Evolutionary conservation across 163 green algal species (phyloP).

Genomic region (Volvox carteri): DNA sequence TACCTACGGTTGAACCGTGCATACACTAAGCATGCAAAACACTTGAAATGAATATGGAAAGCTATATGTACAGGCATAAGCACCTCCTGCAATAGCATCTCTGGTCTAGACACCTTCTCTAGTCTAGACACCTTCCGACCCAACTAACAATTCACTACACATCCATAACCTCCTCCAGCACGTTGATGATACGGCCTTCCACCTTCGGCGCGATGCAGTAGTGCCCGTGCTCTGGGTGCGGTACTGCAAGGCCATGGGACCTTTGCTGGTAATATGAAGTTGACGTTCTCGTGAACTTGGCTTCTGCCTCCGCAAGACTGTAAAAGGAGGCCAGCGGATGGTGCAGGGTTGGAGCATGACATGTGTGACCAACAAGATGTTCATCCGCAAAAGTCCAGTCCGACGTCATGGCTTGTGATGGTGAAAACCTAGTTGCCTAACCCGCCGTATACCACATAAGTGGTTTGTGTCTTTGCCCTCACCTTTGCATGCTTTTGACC

Average conservation of each 20-base stretch:
- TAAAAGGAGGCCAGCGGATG: not conserved
- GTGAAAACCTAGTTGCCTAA: no score
- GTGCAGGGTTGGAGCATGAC: not conserved
- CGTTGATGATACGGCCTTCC: constrained; percentile 71
- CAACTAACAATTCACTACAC: not conserved
- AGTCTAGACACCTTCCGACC: not conserved
- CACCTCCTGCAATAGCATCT: not conserved
- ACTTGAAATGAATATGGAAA: not conserved
- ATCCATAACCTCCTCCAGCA: constrained; percentile 24
- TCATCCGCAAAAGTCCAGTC: not conserved
- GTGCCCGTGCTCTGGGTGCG: constrained; percentile 40
- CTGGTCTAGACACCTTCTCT: not conserved
- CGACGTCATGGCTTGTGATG: no score
- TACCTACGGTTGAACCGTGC: no score
- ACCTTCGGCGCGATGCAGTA: constrained; percentile 66
- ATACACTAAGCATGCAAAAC: not conserved
- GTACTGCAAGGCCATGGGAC: constrained; percentile 50
- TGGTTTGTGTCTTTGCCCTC: not conserved
- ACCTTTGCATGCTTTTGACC: constrained; percentile 56
- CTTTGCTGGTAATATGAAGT: constrained; percentile 5
- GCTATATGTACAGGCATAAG: not conserved
- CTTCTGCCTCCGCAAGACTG: not conserved
- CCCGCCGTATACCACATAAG: not conserved
- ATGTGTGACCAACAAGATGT: not conserved
- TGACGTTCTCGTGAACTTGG: not conserved